phyloP scores from a whole-genome alignment of 139 green algal species.

The Chlorokybus atmophyticus region DNA sequence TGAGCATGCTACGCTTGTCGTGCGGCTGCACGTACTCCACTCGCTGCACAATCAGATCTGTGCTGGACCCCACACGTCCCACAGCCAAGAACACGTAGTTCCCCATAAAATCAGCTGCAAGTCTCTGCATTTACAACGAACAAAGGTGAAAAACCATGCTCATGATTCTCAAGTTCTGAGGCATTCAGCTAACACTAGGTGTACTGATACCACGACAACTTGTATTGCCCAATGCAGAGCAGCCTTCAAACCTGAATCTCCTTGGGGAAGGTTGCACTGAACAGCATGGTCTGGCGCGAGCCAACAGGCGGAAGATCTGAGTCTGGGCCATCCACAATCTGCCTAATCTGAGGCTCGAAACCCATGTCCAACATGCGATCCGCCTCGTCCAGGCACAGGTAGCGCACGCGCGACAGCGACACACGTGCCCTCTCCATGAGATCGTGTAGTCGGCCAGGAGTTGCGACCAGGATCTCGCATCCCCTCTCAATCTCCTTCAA shows the following conservation, averaged over 20 bases:
- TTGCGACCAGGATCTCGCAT: conserved; percentile 94
- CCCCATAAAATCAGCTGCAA: conserved; percentile 86
- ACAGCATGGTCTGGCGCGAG: conserved; percentile 86
- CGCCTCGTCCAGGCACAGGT: conserved; percentile 86
- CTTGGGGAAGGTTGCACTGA: conserved; percentile 93
- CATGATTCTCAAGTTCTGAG: too few relatives aligned
- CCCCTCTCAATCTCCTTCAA: conserved; percentile 82
- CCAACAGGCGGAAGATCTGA: conserved; percentile 76
- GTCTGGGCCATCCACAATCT: conserved; percentile 44
- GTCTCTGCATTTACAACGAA: conserved; percentile 33
- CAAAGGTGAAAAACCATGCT: too few relatives aligned
- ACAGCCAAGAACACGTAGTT: conserved; percentile 98
- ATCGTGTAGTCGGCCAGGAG: conserved; percentile 79
- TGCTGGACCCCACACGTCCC: conserved; percentile 88
- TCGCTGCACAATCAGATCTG: conserved; percentile 87
- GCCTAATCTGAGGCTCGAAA: conserved; percentile 86
- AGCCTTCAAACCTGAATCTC: conserved; percentile 46
- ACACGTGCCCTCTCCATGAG: conserved; percentile 81
- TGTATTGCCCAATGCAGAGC: too few relatives aligned
- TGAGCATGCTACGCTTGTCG: conserved; percentile 81
- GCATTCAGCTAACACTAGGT: too few relatives aligned
- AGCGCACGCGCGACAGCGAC: conserved; percentile 47
- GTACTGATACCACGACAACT: too few relatives aligned
- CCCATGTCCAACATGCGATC: conserved; percentile 98
- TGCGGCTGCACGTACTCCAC: conserved; percentile 63